Evolutionary conservation across 2,329 filamentous ascomycete species (phyloP).

Genomic region (Sporothrix schenckii): DNA sequence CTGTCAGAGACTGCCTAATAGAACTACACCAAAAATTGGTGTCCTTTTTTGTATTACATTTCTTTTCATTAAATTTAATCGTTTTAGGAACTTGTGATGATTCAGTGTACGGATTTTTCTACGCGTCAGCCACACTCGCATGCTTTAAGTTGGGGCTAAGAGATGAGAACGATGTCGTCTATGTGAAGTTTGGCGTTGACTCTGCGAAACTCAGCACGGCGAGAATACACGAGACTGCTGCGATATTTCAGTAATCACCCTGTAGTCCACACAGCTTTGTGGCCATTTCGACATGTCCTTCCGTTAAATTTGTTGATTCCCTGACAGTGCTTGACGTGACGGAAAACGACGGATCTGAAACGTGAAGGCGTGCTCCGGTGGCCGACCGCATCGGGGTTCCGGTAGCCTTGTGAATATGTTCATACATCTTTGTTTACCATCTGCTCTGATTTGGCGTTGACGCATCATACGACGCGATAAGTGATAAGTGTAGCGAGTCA

Average conservation of each 20-base stretch:
- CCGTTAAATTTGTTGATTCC: background rate
- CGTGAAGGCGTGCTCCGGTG: background rate
- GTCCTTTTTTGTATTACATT: background rate
- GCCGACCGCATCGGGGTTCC: background rate
- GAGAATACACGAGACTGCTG: constrained; percentile 1
- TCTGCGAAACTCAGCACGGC: constrained; percentile 4
- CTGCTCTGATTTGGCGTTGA: background rate
- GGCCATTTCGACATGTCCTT: background rate
- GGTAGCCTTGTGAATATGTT: no score
- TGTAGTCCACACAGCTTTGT: background rate
- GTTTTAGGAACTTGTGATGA: no score
- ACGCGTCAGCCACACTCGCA: background rate
- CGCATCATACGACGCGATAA: background rate
- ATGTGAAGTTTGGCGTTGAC: background rate
- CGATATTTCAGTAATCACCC: background rate
- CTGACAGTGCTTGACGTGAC: background rate
- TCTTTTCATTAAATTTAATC: background rate
- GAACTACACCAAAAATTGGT: background rate
- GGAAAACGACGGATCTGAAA: background rate
- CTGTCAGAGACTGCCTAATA: constrained; percentile 6
- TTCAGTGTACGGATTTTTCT: background rate
- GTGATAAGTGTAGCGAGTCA: background rate
- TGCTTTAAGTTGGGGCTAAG: background rate
- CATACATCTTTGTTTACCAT: background rate
- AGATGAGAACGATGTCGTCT: background rate